These are phyloP conservation scores for Phallus indusiatus DNA, from an alignment of 768 basidiomycete species.

Conservation along the genomic window DNA sequence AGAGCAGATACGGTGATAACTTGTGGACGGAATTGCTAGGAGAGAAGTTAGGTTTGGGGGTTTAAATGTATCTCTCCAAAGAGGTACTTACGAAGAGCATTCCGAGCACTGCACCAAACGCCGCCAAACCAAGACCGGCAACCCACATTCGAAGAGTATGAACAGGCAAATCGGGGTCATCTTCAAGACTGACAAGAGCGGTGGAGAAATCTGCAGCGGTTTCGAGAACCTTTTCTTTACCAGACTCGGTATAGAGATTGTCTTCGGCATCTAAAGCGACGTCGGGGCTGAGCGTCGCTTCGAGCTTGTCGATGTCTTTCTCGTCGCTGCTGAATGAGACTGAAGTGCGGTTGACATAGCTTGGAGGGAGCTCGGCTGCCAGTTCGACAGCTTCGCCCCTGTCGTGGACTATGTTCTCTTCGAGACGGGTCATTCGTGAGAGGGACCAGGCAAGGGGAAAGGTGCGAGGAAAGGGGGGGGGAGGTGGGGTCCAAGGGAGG, in stretches of 20 bases:
- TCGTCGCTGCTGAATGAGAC: not conserved
- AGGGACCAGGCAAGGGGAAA: too few relatives aligned
- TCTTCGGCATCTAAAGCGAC: not conserved
- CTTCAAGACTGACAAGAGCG: not conserved
- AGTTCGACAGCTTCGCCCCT: not conserved
- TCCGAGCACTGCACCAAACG: not conserved
- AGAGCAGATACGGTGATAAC: not conserved
- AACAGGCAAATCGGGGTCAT: not conserved
- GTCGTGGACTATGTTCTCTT: not conserved
- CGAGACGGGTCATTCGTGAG: not conserved
- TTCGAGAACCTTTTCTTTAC: not conserved
- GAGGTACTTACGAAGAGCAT: not conserved
- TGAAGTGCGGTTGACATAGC: not conserved
- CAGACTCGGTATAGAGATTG: not conserved
- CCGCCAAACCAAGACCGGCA: not conserved
- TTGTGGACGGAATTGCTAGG: not conserved
- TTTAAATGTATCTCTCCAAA: not conserved
- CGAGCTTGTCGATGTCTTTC: not conserved
- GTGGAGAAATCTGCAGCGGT: not conserved
- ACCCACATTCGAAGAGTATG: not conserved
- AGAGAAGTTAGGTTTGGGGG: not conserved
- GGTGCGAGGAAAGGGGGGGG: not conserved
- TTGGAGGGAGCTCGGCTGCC: not conserved
- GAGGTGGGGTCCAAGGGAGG: not conserved
- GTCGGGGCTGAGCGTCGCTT: not conserved